phyloP scores from a whole-genome alignment of 1,284 basidiomycete genomes.

The Ustilago loliicola region DNA sequence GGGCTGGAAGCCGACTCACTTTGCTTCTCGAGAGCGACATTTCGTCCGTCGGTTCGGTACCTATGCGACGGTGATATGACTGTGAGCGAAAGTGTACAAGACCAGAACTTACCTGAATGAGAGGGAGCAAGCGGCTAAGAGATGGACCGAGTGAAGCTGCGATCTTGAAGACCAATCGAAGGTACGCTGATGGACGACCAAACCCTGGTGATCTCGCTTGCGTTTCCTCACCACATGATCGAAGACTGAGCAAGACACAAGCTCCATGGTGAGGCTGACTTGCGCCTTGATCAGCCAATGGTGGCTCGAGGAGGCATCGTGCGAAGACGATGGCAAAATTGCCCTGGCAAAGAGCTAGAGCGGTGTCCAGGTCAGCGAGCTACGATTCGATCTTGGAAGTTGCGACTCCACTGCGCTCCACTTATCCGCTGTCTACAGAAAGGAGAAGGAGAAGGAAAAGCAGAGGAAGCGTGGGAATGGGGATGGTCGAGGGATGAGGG shows the following conservation, averaged over 20 bases:
- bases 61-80: background rate
- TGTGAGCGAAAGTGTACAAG: background rate
- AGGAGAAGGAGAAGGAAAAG: background rate
- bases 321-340: slow-evolving; percentile 47
- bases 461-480: background rate
- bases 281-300: background rate
- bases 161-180: background rate
- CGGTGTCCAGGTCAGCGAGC: background rate
- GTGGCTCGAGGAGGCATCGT: slow-evolving; percentile 39
- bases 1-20: slow-evolving; percentile 51
- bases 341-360: slow-evolving; percentile 46
- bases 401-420: slow-evolving; percentile 1
- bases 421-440: background rate
- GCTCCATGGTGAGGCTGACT: too few species aligned
- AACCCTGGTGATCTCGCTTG: slow-evolving; percentile 40
- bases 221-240: slow-evolving; percentile 23
- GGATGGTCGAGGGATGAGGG: background rate
- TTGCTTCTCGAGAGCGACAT: background rate
- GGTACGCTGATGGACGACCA: background rate
- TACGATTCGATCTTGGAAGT: background rate
- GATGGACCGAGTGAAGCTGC: background rate
- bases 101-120: slow-evolving; percentile 28
- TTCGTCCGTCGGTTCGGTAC: background rate
- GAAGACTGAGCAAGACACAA: too few species aligned
- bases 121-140: background rate